These are phyloP conservation scores for Maudiozyma pseudohumilis DNA, from an alignment of 805 yeast species.

Conservation along the genomic window DNA sequence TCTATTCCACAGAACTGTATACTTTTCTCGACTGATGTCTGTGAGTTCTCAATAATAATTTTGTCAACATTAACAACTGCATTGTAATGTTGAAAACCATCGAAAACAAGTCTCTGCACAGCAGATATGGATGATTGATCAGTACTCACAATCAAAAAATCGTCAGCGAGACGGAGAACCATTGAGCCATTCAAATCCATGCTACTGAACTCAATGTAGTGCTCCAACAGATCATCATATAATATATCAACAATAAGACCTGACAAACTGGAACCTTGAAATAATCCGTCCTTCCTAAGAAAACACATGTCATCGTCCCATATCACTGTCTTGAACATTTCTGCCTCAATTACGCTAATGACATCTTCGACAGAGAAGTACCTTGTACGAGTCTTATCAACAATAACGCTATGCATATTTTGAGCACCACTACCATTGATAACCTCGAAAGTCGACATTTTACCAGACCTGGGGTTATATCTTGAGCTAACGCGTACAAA, in stretches of 20 bases:
- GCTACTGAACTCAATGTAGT: conserved; percentile 21
- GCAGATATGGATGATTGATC: conserved; percentile 24
- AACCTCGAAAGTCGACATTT: conserved; percentile 7
- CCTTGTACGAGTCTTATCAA: conserved; percentile 29
- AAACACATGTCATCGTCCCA: conserved; percentile 31
- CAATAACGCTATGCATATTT: conserved; percentile 11
- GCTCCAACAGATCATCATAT: conserved; percentile 49
- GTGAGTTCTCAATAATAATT: conserved; percentile 24
- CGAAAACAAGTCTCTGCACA: conserved; percentile 23
- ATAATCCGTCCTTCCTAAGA: conserved; percentile 57
- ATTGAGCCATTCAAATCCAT: conserved; percentile 23
- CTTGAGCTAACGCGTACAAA: conserved; percentile 22
- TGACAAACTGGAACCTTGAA: conserved; percentile 78
- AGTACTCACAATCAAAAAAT: conserved; percentile 62
- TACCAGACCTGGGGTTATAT: conserved; percentile 13
- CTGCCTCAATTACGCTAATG: conserved; percentile 37
- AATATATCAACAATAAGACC: conserved; percentile 64
- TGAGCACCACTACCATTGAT: conserved; percentile 15
- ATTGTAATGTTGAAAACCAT: conserved; percentile 37
- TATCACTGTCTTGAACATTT: conserved; percentile 43
- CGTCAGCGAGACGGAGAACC: conserved; percentile 70
- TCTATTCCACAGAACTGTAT: conserved; percentile 37
- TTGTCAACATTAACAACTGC: conserved; percentile 34
- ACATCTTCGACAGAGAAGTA: conserved; percentile 37
- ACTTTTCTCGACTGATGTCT: conserved; percentile 1